A percentile compares a stretch with the other conserved stretches of the same genome.
Conservation (phyloP, 306 rosid species). For the Castanea mollissima region DNA sequence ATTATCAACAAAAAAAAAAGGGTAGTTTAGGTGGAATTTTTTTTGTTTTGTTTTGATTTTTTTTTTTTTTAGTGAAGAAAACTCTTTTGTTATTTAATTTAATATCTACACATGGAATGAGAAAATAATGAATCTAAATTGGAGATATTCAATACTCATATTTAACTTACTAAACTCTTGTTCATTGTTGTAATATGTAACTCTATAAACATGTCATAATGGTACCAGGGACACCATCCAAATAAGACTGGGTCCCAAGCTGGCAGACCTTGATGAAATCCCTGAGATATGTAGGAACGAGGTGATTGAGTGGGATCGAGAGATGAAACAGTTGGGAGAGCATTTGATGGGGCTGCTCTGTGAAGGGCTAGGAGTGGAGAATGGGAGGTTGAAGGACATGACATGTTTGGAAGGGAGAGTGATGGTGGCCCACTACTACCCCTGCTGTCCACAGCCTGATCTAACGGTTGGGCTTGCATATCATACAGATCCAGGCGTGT, state of each 20-base stretch:
- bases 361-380: constrained; percentile 47
- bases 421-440: constrained; percentile 48
- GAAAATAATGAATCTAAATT: too few species aligned
- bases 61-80: too few species aligned
- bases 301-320: constrained; percentile 50
- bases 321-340: constrained; percentile 46
- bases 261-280: constrained; percentile 14
- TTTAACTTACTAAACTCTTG: too few species aligned
- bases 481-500: constrained; percentile 74
- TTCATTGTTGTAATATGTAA: background rate
- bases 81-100: too few species aligned
- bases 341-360: constrained; percentile 33
- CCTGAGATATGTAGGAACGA: constrained; percentile 57
- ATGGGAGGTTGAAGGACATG: constrained; percentile 21
- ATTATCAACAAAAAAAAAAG: too few species aligned
- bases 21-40: too few species aligned
- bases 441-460: constrained; percentile 53
- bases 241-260: constrained; percentile 39
- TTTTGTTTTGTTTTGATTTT: too few species aligned
- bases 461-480: constrained; percentile 63
- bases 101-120: too few species aligned
- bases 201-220: background rate
- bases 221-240: constrained; percentile 31
- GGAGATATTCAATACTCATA: too few species aligned
- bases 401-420: constrained; percentile 32